Percentiles rank a stretch among this genome's conserved stretches.
phyloP scores from a whole-genome alignment of 768 basidiomycete genomes.

The Strobilomyces confusus region DNA sequence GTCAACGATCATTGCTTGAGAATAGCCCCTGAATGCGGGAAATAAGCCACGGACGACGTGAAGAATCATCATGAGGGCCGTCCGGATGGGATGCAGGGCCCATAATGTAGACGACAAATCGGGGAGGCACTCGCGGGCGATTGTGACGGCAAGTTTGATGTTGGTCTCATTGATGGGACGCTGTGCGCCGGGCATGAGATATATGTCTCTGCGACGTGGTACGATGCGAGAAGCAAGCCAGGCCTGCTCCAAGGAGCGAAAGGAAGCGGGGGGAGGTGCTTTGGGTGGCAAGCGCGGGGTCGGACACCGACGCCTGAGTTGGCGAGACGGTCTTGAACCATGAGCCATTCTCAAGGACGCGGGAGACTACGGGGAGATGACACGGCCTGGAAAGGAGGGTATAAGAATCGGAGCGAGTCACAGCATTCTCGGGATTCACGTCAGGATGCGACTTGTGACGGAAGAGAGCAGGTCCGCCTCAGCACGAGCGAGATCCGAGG shows the following conservation, averaged over 20 bases:
- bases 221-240: constrained; percentile 58
- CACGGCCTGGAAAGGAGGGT: constrained; percentile 18
- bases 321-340: constrained; percentile 20
- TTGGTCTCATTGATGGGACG: constrained; percentile 59
- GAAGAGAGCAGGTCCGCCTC: constrained; percentile 23
- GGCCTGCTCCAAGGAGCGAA: constrained; percentile 36
- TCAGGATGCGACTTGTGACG: constrained; percentile 21
- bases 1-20: constrained; percentile 81
- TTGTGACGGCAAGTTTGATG: constrained; percentile 50
- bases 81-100: constrained; percentile 62
- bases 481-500: constrained; percentile 32
- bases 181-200: constrained; percentile 64
- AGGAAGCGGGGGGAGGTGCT: not conserved
- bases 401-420: constrained; percentile 29
- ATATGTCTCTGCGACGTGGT: constrained; percentile 40
- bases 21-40: constrained; percentile 81
- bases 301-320: constrained; percentile 18
- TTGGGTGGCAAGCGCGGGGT: constrained; percentile 2
- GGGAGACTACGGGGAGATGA: constrained; percentile 13
- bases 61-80: constrained; percentile 64
- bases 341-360: constrained; percentile 23
- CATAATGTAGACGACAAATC: constrained; percentile 51
- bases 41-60: constrained; percentile 72
- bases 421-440: constrained; percentile 33
- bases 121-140: constrained; percentile 50